Base-by-base conservation (phyloP, 495 filamentous ascomycete genomes). In the Aspergillus sparsus region DNA sequence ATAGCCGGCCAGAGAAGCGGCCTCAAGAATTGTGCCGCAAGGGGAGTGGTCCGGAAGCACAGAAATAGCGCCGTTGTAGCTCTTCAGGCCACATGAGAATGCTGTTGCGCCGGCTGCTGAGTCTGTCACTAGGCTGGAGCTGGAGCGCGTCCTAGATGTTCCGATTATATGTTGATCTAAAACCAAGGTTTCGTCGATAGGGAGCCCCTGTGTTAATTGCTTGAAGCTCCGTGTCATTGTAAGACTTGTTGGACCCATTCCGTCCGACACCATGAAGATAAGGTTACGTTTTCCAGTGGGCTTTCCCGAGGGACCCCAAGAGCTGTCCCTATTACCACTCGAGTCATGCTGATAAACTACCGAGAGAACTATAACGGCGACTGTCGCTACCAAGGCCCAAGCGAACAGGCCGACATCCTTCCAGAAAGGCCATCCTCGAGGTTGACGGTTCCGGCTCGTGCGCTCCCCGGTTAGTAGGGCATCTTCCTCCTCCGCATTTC, bases 181-280 rank as follows among this genome's bases (percentile, higher is more conserved):
- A 6, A 87, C 82, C 52, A 98, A 80, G 6, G 82, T 86, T 62
- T 95, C 83, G 57, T 86, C 84, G 57, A 82, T 76, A 4, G 89
- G 86, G 13, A 93, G 77, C 11, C 83, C 84, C 36, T 86, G 78
- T n/a, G 76, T 70, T 36, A 80, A 77, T 71, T 98, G 94, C 33
- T 85, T 80, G 77, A 91, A 98, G 67, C 83, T 86, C 49, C 94
- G 80, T 6, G 95, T 97, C 68, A 98, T 73, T 11, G 85, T 85
- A 27, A 98, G 80, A 69, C 90, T 93, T 18, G 93, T 90, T 3
- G 94, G 94, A 0, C 94, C 94, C 95, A 98, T 98, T 56, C 93
- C 94, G 68, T 98, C 94, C 0, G 90, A 95, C 8, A 98, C 95
- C 95, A 98, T 98, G 79, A 98, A 98, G 60, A 98, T 88, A 41